Conservation (phyloP, 495 filamentous ascomycete species). For the Tuber brumale region DNA sequence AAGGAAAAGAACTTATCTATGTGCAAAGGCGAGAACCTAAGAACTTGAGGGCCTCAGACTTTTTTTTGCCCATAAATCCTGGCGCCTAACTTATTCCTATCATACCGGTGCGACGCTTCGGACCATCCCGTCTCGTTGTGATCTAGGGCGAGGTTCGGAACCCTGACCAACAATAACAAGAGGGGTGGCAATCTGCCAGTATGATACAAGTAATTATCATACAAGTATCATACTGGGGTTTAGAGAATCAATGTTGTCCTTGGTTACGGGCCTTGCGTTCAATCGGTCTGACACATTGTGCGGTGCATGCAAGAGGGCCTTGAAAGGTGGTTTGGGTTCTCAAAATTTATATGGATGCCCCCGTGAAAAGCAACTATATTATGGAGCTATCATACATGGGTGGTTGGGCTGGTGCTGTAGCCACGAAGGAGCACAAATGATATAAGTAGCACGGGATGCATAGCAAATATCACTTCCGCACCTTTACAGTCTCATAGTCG, state of each 20-base stretch:
- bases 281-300: not conserved
- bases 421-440: not conserved
- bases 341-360: not conserved
- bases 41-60: not conserved
- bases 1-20: not conserved
- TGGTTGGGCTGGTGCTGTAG: not conserved
- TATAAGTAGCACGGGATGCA: not conserved
- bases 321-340: not conserved
- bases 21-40: not conserved
- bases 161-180: not conserved
- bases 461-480: not conserved
- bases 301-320: not conserved
- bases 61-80: not conserved
- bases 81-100: not conserved
- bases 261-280: not conserved
- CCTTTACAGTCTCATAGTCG: not conserved
- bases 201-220: not conserved
- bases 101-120: not conserved
- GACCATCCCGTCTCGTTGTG: not conserved
- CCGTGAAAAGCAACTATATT: not conserved
- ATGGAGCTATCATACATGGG: not conserved
- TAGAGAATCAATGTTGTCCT: not conserved
- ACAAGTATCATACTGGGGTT: not conserved
- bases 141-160: not conserved
- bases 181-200: not conserved